Base-by-base conservation (phyloP, 257 asterid genomes). In the Solanum corneliomulleri region DNA sequence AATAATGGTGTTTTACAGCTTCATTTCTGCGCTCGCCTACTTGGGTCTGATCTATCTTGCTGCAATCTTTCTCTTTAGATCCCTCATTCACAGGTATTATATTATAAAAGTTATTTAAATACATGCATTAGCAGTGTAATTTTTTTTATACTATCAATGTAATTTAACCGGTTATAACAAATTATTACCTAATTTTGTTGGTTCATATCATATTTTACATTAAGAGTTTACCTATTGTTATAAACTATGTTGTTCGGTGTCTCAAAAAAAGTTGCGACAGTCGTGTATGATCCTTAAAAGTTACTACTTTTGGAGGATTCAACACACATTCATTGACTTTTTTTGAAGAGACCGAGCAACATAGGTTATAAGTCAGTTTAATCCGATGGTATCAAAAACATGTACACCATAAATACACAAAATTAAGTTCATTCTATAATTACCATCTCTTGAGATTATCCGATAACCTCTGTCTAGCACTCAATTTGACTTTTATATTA, bases 1-100 rank as follows among this genome's bases (percentile, higher is more conserved):
- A 76, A 31, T 31, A 2, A 47, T 72, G 90, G 66, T 9, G 8
- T 87, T 33, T 33, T 92, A 71, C 98, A 97, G 99, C 93, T 89
- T 93, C 45, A 93, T 95, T 82, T 92, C 99, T 56, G 96, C 94
- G 86, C 78, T 95, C 60, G 92, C 99, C 58, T 97, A 93, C 90
- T 49, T 96, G 84, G 95, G 99, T 60, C 95, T 97, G 85, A 90
- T 87, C 10, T 96, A 96, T 88, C 98, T 97, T 89, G 98, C 96
- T 89, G 97, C 97, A 87, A 93, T 88, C 85, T 97, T 97, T 88
- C 93, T 92, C 84, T 94, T 94, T 92, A 92, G 97, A 91, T 93
- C 99, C 87, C 91, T 97, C 86, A 86, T 93, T 77, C 86, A 27
- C 89, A 95, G 99, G 99, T 97, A 92, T 70, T n/a, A n/a, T n/a